Conservation (phyloP, 441 rosid genomes). For the Gossypium gossypioides region DNA sequence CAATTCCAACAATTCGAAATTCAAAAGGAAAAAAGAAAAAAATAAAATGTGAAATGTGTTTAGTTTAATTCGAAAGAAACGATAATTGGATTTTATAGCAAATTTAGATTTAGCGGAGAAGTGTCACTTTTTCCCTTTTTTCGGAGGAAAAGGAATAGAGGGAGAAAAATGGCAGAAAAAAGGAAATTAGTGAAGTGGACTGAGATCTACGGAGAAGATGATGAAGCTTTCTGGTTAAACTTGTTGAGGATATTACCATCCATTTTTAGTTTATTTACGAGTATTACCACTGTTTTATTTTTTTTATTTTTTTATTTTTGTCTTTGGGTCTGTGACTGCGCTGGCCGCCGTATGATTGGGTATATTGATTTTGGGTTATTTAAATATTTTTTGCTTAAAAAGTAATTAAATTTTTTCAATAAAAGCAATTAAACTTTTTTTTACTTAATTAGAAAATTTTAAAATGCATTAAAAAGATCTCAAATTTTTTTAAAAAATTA, state of each 20-base stretch:
- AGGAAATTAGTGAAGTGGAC: conserved; percentile 22
- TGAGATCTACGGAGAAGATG: conserved; percentile 25
- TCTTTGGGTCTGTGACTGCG: background rate
- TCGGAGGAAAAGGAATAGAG: background rate
- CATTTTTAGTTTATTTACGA: conserved; percentile 10
- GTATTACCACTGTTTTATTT: conserved; percentile 1
- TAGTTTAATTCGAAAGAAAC: background rate
- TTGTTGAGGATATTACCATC: conserved; percentile 3
- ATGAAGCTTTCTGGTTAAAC: conserved; percentile 14
- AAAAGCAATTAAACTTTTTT: no score
- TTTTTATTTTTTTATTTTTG: no score
- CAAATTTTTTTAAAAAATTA: no score
- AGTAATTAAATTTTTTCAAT: no score
- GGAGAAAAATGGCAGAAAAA: background rate
- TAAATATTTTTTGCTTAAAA: no score
- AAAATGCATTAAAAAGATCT: no score
- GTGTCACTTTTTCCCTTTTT: conserved; percentile 6
- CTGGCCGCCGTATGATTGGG: background rate
- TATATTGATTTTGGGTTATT: no score
- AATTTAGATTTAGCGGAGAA: conserved; percentile 27
- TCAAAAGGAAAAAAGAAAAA: background rate
- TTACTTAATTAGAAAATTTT: no score
- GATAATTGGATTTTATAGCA: background rate
- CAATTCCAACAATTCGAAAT: background rate
- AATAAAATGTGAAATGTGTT: background rate